Percentiles rank a stretch among this genome's conserved stretches.
Evolutionary conservation across 2,329 filamentous ascomycete genomes (phyloP).

Genomic region (Fusarium secorum): DNA sequence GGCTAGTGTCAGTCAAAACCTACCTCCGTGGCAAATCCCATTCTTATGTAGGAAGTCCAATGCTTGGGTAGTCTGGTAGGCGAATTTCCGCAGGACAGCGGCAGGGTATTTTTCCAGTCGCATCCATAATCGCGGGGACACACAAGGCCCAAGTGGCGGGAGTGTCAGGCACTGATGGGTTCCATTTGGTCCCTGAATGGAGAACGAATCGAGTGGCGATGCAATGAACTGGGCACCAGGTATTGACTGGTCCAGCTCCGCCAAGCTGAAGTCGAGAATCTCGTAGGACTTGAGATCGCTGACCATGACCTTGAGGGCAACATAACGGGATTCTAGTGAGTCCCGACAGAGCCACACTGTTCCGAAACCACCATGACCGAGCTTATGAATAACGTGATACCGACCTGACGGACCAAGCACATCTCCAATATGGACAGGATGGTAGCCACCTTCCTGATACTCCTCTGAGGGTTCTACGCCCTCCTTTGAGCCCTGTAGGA

Average conservation of each 20-base stretch:
- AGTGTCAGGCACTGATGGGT: slow-evolving; percentile 39
- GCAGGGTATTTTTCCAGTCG: not conserved
- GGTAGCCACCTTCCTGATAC: slow-evolving; percentile 17
- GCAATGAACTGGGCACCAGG: not conserved
- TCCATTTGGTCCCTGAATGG: slow-evolving; percentile 31
- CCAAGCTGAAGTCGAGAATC: not conserved
- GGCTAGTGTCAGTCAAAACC: fast-evolving
- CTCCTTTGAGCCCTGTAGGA: not conserved
- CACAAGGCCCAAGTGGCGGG: slow-evolving; percentile 42
- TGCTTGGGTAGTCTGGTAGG: slow-evolving; percentile 31
- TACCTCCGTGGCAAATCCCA: slow-evolving; percentile 45
- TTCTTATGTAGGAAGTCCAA: slow-evolving; percentile 39
- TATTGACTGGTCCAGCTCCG: not conserved
- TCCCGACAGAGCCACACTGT: slow-evolving; percentile 16
- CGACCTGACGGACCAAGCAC: not conserved
- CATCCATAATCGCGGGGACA: slow-evolving; percentile 24
- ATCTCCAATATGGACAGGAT: slow-evolving; percentile 15
- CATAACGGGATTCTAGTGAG: fast-evolving
- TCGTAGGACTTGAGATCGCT: not conserved
- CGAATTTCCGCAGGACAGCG: slow-evolving; percentile 22
- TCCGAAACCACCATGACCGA: slow-evolving; percentile 15
- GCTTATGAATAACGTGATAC: slow-evolving; percentile 19
- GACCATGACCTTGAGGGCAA: not conserved
- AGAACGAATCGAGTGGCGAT: not conserved
- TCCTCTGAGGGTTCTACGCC: not conserved